Base-by-base conservation (phyloP, 768 basidiomycete genomes). In the Hypholoma sublateritium region DNA sequence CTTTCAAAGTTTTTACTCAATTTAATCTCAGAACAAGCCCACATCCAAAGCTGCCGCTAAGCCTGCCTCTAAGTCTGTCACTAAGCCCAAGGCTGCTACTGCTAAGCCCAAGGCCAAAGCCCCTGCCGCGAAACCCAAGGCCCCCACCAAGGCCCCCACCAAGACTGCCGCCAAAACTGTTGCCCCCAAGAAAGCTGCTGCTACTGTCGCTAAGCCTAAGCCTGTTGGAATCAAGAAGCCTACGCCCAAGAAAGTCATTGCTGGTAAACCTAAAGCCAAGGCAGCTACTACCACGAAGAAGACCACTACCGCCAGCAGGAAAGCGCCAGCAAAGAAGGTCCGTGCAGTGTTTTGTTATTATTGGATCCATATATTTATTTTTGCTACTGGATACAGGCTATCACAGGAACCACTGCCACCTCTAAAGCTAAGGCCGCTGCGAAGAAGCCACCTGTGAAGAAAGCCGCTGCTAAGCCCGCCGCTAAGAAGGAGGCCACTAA, bases 341-440 rank as follows among this genome's bases (percentile, higher is more conserved):
- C 28, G 62, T 55, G 36, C 45, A 28, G 28, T 13, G 39, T 37
- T n/a, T 48, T 14, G n/a, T 17, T 13, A 32, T 39, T 13, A 22
- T 39, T 45, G 34, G 32, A 32, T 34, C 19, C 19, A 42, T 25
- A 45, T 52, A 50, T 53, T 62, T 56, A 61, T 47, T 45, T 59
- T 53, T 55, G 19, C 46, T 39, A 41, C 28, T 62, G 22, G 28
- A 32, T 32, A 19, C 39, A 80, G 80, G 70, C 72, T 60, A 71
- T 73, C 11, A 75, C 74, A 50, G 78, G 79, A 5, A 74, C 76
- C 21, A 65, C 78, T 17, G 73, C 78, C 21, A 46, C 74, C 32
- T 62, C 72, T 5, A 78, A 77, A 56, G 75, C 80, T 55, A 84
- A 77, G 63, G 65, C 67, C 14, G 72, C 77, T 8, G 71, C 73